phyloP scores from a whole-genome alignment of 1,284 basidiomycete species.

The Puccinia novopanici region DNA sequence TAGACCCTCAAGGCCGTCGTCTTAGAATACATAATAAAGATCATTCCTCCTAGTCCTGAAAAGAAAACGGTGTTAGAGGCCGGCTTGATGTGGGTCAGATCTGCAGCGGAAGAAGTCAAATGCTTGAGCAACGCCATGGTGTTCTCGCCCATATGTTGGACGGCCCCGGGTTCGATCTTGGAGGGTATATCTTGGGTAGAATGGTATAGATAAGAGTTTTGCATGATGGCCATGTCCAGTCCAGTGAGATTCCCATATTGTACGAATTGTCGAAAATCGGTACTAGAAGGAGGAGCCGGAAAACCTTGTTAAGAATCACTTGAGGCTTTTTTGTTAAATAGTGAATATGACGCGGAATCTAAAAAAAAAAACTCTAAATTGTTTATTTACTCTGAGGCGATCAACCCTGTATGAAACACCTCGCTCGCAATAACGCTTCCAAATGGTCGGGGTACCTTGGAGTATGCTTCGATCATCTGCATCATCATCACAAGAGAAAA shows the following conservation, averaged over 20 bases:
- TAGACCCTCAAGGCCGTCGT: constrained; percentile 73
- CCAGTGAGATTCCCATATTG: constrained; percentile 70
- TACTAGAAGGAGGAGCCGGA: constrained; percentile 63
- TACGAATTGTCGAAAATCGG: constrained; percentile 91
- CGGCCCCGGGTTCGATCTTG: constrained; percentile 75
- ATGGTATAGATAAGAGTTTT: constrained; percentile 90
- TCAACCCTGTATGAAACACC: constrained; percentile 86
- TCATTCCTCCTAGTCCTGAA: constrained; percentile 68
- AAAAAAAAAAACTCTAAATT: constrained; percentile 8
- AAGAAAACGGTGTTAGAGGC: constrained; percentile 69
- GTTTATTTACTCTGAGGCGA: constrained; percentile 77
- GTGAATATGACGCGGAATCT: constrained; percentile 51
- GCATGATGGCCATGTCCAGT: constrained; percentile 83
- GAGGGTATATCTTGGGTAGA: constrained; percentile 82
- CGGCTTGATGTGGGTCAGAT: constrained; percentile 68
- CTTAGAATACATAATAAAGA: constrained; percentile 74
- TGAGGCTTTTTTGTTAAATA: constrained; percentile 53
- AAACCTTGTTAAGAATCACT: constrained; percentile 1
- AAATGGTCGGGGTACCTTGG: constrained; percentile 81
- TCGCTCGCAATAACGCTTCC: constrained; percentile 92
- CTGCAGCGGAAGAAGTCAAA: constrained; percentile 68
- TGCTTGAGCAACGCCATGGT: constrained; percentile 77
- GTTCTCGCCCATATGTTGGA: constrained; percentile 89
- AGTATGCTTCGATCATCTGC: constrained; percentile 84
- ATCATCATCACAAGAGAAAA: background rate